Conservation (phyloP, 2,329 filamentous ascomycete genomes). For the Cadophora sp. region DNA sequence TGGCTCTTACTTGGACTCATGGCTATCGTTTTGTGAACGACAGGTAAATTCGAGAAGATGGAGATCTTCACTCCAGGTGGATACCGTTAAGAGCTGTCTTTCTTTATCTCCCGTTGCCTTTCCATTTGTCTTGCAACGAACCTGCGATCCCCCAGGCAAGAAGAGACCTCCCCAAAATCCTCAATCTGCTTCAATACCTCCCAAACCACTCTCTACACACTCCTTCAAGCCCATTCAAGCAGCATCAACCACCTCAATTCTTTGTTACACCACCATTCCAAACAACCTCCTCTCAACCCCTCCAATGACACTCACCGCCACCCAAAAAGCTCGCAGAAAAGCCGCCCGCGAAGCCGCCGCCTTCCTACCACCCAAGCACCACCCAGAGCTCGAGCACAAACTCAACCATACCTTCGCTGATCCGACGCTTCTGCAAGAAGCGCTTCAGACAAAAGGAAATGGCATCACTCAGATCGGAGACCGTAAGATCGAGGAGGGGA, state of each 20-base stretch:
- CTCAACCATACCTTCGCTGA: background rate
- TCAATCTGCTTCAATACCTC: background rate
- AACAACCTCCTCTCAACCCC: background rate
- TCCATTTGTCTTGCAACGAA: background rate
- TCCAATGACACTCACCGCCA: background rate
- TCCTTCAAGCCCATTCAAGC: background rate
- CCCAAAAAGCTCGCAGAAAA: background rate
- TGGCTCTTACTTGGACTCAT: background rate
- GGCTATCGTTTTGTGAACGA: background rate
- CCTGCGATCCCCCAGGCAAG: background rate
- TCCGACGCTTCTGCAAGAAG: background rate
- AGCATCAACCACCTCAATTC: background rate
- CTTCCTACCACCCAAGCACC: background rate
- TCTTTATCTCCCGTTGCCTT: background rate
- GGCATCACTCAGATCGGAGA: background rate
- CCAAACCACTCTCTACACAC: background rate
- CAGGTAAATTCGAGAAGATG: background rate
- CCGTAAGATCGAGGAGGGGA: background rate
- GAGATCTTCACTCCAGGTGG: background rate
- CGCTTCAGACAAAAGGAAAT: background rate
- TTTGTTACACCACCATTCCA: too few relatives aligned
- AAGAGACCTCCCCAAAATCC: background rate
- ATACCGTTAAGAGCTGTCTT: background rate
- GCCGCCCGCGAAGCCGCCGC: background rate
- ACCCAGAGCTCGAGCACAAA: background rate